Evolutionary conservation across 116 monocot genomes (phyloP).

Genomic region (Phalaenopsis hybrid): DNA sequence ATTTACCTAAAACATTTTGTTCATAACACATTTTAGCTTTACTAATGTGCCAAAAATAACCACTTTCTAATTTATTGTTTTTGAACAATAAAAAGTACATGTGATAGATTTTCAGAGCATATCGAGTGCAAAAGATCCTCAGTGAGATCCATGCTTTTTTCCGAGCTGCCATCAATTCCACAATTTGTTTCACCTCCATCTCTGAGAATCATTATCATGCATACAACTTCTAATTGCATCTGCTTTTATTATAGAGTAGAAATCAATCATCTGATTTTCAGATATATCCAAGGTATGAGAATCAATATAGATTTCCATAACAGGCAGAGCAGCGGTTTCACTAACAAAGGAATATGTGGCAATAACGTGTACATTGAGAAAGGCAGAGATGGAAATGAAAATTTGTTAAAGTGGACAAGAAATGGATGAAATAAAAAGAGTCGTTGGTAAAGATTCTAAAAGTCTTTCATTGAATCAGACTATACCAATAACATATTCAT

Average conservation of each 20-base stretch:
- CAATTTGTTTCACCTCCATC: constrained; percentile 16
- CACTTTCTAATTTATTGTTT: neutral
- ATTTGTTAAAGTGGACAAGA: neutral
- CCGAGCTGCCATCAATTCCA: constrained; percentile 20
- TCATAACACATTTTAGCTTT: neutral
- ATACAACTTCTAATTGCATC: neutral
- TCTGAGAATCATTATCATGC: constrained; percentile 13
- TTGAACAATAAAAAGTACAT: too few relatives aligned
- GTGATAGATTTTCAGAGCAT: neutral
- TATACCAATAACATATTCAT: neutral
- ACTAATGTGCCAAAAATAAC: neutral
- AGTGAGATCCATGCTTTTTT: constrained; percentile 79
- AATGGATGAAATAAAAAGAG: neutral
- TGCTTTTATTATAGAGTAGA: constrained; percentile 18
- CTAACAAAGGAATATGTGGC: constrained; percentile 14
- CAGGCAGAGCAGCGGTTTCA: constrained; percentile 15
- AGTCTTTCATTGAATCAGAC: neutral
- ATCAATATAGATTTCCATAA: neutral
- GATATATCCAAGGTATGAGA: constrained; percentile 9
- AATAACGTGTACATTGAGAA: constrained; percentile 7
- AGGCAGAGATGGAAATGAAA: constrained; percentile 1
- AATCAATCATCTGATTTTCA: constrained; percentile 22
- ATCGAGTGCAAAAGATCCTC: constrained; percentile 95
- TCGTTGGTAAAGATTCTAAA: neutral
- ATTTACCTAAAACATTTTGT: constrained; percentile 75